Percentiles rank a stretch among this genome's conserved stretches.
phyloP scores from a whole-genome alignment of 495 filamentous ascomycete genomes.

The Hypoxylon rickii region DNA sequence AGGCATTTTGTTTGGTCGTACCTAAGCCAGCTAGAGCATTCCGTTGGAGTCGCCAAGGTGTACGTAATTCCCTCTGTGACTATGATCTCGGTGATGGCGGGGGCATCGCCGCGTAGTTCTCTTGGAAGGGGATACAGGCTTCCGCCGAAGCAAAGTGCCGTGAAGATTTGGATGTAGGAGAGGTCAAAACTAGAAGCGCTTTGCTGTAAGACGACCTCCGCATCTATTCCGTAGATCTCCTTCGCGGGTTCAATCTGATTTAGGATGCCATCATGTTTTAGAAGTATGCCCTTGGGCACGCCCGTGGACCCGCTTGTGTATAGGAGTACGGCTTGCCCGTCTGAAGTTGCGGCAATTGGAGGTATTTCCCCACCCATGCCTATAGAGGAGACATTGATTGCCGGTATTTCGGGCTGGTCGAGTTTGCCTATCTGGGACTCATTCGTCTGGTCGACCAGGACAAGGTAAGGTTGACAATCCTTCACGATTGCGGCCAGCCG shows the following conservation, averaged over 20 bases:
- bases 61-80: slow-evolving; percentile 26
- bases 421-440: slow-evolving; percentile 20
- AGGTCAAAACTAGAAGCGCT: slow-evolving; percentile 38
- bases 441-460: slow-evolving; percentile 51
- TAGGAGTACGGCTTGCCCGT: slow-evolving; percentile 40
- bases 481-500: slow-evolving; percentile 26
- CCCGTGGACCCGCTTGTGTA: slow-evolving; percentile 57
- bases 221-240: slow-evolving; percentile 7
- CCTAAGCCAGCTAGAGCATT: slow-evolving; percentile 29
- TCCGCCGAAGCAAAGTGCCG: slow-evolving; percentile 31
- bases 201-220: slow-evolving; percentile 37
- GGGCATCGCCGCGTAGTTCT: slow-evolving; percentile 27
- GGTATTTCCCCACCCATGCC: neutral
- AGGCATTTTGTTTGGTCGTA: slow-evolving; percentile 8
- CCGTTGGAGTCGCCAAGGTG: slow-evolving; percentile 33
- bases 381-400: neutral
- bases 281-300: slow-evolving; percentile 49
- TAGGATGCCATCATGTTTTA: slow-evolving; percentile 36
- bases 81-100: slow-evolving; percentile 30
- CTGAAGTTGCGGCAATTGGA: neutral
- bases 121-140: slow-evolving; percentile 26
- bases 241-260: slow-evolving; percentile 22
- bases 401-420: neutral
- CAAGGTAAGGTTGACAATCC: slow-evolving; percentile 4
- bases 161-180: slow-evolving; percentile 37